Evolutionary conservation across 176 grass and related monocot genomes (phyloP), one percentile per base, ranked within the genome.

Genomic region (Poa pratensis): DNA sequence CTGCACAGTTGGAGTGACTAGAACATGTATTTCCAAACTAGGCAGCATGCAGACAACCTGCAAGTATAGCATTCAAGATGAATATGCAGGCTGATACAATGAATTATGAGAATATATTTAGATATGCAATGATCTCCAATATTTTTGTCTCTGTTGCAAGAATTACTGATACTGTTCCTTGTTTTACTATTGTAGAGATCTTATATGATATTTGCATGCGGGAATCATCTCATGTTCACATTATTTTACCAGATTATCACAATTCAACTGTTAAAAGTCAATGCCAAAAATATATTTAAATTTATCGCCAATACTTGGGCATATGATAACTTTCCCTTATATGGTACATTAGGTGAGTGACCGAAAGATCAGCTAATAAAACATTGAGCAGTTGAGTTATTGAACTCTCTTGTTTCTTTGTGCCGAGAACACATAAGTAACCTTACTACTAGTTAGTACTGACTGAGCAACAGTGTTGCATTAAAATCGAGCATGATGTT

Each of bases 101-200:
- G 16, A 64, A 84, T 49, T 64, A 17, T 75, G 40, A 84, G 19
- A 61, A 75, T 8, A 50, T 46, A 52, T 12, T 52, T 11, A 64
- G 27, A 26, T 28, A 75, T 83, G 69, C 58, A 76, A 34, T 40
- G 28, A 75, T 66, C 42, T 30, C 45, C 52, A 85, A 35, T 55
- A 8, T 42, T 63, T 75, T 17, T 84, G 19, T 84, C 14, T 65
- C 17, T 83, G 17, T 76, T 64, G 39, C 69, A 73, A 27, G 5
- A 69, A 39, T 39, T 69, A 40, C 18, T 20, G 5, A 69, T 58
- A 28, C 19, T 13, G 12, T 42, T 72, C 4, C 65, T 14, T 52
- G 55, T 59, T 51, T 30, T 81, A 53, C 46, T 53, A 23, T 34
- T 75, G 39, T 61, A 50, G 22, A 42, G 28, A 77, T 70, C 13